A percentile compares a stretch with the other conserved stretches of the same genome.
phyloP scores from a whole-genome alignment of 2,329 filamentous ascomycete species.

The Pochonia chlamydosporia region DNA sequence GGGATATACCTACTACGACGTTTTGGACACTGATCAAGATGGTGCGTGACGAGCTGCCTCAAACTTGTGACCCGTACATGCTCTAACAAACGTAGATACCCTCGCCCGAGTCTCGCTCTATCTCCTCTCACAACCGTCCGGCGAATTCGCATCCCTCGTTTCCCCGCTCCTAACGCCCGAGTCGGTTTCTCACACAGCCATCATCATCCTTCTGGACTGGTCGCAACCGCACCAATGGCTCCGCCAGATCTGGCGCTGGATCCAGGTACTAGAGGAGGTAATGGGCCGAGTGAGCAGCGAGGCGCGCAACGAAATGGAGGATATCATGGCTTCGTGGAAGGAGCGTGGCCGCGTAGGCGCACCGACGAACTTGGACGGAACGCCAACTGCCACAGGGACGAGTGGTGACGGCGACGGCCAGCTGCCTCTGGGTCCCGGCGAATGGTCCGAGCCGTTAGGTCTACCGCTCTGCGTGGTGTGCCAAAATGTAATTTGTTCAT shows the following conservation, averaged over 20 bases:
- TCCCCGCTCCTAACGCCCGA: constrained; percentile 78
- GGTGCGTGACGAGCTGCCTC: constrained; percentile 41
- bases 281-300: constrained; percentile 68
- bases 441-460: constrained; percentile 88
- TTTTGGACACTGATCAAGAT: constrained; percentile 89
- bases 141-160: constrained; percentile 75
- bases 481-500: constrained; percentile 65
- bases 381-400: constrained; percentile 45
- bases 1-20: constrained; percentile 93
- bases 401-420: constrained; percentile 58
- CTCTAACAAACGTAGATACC: constrained; percentile 57
- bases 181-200: constrained; percentile 77
- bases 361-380: constrained; percentile 57
- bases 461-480: constrained; percentile 91
- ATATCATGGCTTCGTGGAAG: constrained; percentile 74
- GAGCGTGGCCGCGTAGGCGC: constrained; percentile 65
- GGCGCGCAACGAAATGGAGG: constrained; percentile 78
- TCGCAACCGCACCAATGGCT: constrained; percentile 90
- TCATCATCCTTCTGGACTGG: constrained; percentile 95
- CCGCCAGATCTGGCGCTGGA: constrained; percentile 82
- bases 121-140: constrained; percentile 78
- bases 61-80: neutral
- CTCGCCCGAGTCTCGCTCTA: constrained; percentile 86
- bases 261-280: constrained; percentile 73
- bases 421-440: constrained; percentile 76